phyloP scores from a whole-genome alignment of 495 filamentous ascomycete species.

The Aspergillus avenaceus region DNA sequence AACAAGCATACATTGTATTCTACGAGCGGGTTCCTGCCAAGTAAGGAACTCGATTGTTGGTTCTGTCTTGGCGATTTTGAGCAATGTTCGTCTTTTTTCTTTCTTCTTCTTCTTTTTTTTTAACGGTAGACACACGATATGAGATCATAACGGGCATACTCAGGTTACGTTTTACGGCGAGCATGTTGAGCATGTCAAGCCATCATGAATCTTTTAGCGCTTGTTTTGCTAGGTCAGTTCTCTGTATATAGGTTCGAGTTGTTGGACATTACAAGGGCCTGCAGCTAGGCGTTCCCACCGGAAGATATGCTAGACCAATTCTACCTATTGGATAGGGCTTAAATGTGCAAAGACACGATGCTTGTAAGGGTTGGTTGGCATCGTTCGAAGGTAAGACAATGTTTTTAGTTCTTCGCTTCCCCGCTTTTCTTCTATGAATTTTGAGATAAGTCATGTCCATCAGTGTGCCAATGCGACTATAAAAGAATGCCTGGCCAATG shows the following conservation, averaged over 20 bases:
- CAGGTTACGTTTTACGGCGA: constrained; percentile 1
- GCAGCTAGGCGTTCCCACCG: neutral
- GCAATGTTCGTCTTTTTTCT: neutral
- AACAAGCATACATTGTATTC: constrained; percentile 67
- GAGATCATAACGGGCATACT: constrained; percentile 19
- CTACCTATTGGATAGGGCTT: no score
- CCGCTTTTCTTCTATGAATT: no score
- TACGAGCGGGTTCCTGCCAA: constrained; percentile 54
- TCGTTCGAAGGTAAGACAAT: no score
- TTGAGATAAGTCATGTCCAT: no score
- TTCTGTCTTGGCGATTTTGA: constrained; percentile 8
- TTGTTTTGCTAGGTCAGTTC: constrained; percentile 1
- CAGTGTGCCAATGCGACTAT: no score
- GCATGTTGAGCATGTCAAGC: constrained; percentile 11
- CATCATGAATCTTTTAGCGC: constrained; percentile 3
- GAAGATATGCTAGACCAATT: neutral
- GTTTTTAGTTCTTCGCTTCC: no score
- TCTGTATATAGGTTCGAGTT: constrained; percentile 1
- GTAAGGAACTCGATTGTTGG: constrained; percentile 21
- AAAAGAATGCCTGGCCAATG: no score
- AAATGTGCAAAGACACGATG: no score
- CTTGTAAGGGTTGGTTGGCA: no score
- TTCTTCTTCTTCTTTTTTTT: constrained; percentile 1
- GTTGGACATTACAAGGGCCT: neutral
- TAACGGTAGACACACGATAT: neutral